A percentile compares a stretch with the other conserved stretches of the same genome.
Evolutionary conservation across 2,329 filamentous ascomycete species (phyloP).

Genomic region (Diaporthe capsici): DNA sequence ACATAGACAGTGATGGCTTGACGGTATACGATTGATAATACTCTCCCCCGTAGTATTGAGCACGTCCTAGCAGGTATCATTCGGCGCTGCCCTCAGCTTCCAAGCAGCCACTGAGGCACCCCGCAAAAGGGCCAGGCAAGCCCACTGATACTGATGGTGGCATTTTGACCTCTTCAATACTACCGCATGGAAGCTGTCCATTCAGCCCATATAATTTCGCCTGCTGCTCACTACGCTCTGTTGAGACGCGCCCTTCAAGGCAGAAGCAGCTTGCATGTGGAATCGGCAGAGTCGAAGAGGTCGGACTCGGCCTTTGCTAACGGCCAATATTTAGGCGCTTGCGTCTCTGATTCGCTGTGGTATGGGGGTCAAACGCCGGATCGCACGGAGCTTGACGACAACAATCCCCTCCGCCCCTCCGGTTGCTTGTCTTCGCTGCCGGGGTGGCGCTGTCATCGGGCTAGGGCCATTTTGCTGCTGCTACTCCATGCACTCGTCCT

Average conservation of each 20-base stretch:
- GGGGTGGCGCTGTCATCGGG: neutral
- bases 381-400: slow-evolving; percentile 27
- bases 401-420: neutral
- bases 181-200: neutral
- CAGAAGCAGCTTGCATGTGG: neutral
- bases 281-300: slow-evolving; percentile 1
- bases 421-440: neutral
- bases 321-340: neutral
- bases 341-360: slow-evolving; percentile 23
- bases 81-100: neutral
- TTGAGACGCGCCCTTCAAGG: neutral
- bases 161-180: neutral
- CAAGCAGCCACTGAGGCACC: neutral
- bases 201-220: neutral
- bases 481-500: neutral
- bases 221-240: neutral
- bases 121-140: neutral
- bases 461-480: neutral
- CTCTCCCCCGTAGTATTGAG: neutral
- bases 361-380: slow-evolving; percentile 16
- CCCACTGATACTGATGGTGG: neutral
- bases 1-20: neutral
- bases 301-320: slow-evolving; percentile 16
- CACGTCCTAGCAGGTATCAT: neutral
- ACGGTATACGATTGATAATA: neutral